These are phyloP conservation scores for Scleromitrula shiraiana DNA, from an alignment of 2,329 filamentous ascomycete genomes.

Conservation along the genomic window DNA sequence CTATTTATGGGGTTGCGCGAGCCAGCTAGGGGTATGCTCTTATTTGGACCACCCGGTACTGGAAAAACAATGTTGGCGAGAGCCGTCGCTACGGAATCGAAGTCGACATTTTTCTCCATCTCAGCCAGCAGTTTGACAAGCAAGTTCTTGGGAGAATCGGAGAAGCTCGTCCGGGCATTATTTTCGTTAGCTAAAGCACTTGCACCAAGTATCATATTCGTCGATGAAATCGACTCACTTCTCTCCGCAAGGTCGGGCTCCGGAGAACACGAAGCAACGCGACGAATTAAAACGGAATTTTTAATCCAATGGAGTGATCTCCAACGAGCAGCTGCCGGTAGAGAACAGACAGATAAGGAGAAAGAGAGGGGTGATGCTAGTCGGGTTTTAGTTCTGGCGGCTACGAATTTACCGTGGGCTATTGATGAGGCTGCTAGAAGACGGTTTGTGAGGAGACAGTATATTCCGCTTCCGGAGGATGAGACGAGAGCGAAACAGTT, in stretches of 20 bases:
- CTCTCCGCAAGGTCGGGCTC: slow-evolving; percentile 75
- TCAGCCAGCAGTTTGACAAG: slow-evolving; percentile 89
- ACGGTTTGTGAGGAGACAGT: slow-evolving; percentile 86
- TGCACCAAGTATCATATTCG: slow-evolving; percentile 93
- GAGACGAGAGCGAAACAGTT: slow-evolving; percentile 75
- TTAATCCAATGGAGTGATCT: slow-evolving; percentile 96
- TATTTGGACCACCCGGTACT: slow-evolving; percentile 95
- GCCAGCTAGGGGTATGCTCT: slow-evolving; percentile 86
- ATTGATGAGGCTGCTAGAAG: slow-evolving; percentile 92
- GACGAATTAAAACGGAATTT: slow-evolving; percentile 95
- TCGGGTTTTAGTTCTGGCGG: slow-evolving; percentile 84
- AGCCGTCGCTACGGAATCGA: slow-evolving; percentile 88
- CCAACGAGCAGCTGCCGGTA: slow-evolving; percentile 81
- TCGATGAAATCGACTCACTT: slow-evolving; percentile 95
- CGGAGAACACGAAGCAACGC: slow-evolving; percentile 85
- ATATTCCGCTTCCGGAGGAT: slow-evolving; percentile 86
- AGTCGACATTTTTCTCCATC: slow-evolving; percentile 94
- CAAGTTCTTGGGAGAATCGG: slow-evolving; percentile 92
- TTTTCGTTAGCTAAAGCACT: slow-evolving; percentile 84
- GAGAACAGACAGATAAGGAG: slow-evolving; percentile 59
- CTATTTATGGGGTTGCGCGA: slow-evolving; percentile 93
- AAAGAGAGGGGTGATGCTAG: slow-evolving; percentile 73
- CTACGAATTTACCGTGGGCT: slow-evolving; percentile 94
- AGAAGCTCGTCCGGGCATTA: slow-evolving; percentile 88
- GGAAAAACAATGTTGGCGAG: slow-evolving; percentile 97